A percentile compares a stretch with the other conserved stretches of the same genome.
Conservation (phyloP, 805 yeast genomes). For the Vanderwaltozyma yarrowii region DNA sequence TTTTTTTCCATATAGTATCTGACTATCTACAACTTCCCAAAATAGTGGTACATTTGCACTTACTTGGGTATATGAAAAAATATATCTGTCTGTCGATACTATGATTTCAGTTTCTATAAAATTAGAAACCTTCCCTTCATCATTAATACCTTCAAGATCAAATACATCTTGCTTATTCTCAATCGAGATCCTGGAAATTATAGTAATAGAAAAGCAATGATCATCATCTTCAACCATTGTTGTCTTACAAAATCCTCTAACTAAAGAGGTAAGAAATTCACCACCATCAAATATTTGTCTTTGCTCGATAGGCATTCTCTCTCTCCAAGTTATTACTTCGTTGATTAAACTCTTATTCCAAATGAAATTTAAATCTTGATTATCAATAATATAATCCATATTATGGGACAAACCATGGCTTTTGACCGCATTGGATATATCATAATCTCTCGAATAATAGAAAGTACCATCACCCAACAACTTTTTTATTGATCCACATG, state of each 20-base stretch:
- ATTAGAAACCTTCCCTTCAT: constrained; percentile 85
- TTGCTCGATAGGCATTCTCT: constrained; percentile 51
- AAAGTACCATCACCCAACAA: constrained; percentile 75
- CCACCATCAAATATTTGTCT: constrained; percentile 52
- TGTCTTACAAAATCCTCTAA: constrained; percentile 89
- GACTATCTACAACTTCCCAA: constrained; percentile 75
- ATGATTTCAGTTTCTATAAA: constrained; percentile 85
- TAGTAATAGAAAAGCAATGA: constrained; percentile 40
- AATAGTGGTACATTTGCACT: constrained; percentile 90
- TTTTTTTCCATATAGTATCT: constrained; percentile 68
- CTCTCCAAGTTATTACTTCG: constrained; percentile 63
- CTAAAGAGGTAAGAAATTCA: constrained; percentile 68
- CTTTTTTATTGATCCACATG: constrained; percentile 68
- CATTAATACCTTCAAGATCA: constrained; percentile 82
- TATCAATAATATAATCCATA: constrained; percentile 31
- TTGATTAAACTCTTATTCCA: constrained; percentile 85
- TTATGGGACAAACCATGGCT: constrained; percentile 44
- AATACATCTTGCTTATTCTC: constrained; percentile 81
- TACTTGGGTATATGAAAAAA: constrained; percentile 71
- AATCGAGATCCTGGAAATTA: constrained; percentile 85
- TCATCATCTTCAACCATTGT: constrained; percentile 14
- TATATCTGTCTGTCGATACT: constrained; percentile 37
- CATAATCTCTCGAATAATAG: constrained; percentile 84
- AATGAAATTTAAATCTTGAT: constrained; percentile 69
- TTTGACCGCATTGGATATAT: constrained; percentile 73